Conservation (phyloP, 805 yeast species). For the Yarrowia hollandica region DNA sequence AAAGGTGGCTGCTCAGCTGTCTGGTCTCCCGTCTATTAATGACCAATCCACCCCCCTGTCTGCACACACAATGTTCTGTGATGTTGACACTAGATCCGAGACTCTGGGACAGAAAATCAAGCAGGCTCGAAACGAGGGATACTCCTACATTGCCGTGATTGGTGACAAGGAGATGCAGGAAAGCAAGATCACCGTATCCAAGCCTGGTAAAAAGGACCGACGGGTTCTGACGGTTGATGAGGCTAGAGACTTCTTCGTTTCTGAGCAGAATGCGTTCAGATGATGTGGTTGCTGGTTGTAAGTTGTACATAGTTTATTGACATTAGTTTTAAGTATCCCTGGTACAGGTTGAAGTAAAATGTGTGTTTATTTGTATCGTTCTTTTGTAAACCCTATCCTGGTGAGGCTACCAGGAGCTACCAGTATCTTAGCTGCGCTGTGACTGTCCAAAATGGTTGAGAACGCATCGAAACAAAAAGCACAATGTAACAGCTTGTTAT, state of each 20-base stretch:
- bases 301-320: conserved; percentile 10
- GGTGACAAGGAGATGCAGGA: conserved; percentile 79
- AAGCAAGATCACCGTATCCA: conserved; percentile 56
- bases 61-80: conserved; percentile 66
- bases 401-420: too few relatives aligned
- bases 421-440: too few relatives aligned
- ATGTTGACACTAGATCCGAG: conserved; percentile 70
- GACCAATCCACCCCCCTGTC: conserved; percentile 55
- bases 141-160: conserved; percentile 75
- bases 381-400: too few relatives aligned
- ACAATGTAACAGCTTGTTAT: too few relatives aligned
- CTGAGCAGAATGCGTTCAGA: conserved; percentile 13
- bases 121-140: conserved; percentile 73
- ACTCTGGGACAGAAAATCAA: conserved; percentile 79
- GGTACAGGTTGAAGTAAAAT: too few relatives aligned
- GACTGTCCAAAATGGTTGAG: too few relatives aligned
- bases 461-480: too few relatives aligned
- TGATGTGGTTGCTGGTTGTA: not conserved
- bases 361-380: too few relatives aligned
- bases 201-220: conserved; percentile 12
- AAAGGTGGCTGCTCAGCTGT: conserved; percentile 48
- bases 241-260: conserved; percentile 3
- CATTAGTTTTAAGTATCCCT: not conserved
- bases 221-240: conserved; percentile 1
- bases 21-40: conserved; percentile 38